Evolutionary conservation across 1,284 basidiomycete genomes (phyloP).

Genomic region (Rhodotorula sp.): DNA sequence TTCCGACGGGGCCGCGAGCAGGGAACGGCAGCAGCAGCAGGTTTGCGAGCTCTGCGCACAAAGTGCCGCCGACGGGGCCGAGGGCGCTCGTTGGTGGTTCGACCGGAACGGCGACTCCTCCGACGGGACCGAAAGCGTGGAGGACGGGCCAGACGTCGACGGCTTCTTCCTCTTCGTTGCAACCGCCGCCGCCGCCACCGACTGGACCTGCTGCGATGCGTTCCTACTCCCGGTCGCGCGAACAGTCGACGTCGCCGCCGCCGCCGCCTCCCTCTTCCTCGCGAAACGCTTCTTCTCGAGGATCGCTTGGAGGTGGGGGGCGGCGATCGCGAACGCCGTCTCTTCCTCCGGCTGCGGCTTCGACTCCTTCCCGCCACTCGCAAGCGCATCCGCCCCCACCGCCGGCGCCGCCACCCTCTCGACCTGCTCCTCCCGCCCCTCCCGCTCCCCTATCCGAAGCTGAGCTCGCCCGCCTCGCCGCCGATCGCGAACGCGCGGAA

Average conservation of each 20-base stretch:
- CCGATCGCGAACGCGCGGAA: neutral
- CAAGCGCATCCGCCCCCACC: neutral
- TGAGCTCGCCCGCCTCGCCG: neutral
- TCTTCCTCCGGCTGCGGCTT: neutral
- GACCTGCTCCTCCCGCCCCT: neutral
- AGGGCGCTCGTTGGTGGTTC: neutral
- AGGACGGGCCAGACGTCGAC: constrained; percentile 5
- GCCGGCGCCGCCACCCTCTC: neutral
- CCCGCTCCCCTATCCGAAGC: neutral
- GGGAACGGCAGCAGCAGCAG: neutral
- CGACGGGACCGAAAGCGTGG: constrained; percentile 32
- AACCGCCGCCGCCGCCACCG: neutral
- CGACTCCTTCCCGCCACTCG: neutral
- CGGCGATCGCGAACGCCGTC: too few relatives aligned
- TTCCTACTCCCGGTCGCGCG: neutral
- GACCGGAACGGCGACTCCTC: neutral
- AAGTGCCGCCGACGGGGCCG: neutral
- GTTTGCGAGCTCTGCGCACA: neutral
- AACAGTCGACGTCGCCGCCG: neutral
- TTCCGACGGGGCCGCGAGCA: constrained; percentile 2
- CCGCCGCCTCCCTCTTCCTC: neutral
- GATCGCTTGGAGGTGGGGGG: neutral
- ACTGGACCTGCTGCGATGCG: neutral
- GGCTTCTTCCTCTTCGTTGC: neutral
- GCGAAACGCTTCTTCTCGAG: neutral